Base-by-base conservation (phyloP, 768 basidiomycete species). In the Sporobolomyces roseus region DNA sequence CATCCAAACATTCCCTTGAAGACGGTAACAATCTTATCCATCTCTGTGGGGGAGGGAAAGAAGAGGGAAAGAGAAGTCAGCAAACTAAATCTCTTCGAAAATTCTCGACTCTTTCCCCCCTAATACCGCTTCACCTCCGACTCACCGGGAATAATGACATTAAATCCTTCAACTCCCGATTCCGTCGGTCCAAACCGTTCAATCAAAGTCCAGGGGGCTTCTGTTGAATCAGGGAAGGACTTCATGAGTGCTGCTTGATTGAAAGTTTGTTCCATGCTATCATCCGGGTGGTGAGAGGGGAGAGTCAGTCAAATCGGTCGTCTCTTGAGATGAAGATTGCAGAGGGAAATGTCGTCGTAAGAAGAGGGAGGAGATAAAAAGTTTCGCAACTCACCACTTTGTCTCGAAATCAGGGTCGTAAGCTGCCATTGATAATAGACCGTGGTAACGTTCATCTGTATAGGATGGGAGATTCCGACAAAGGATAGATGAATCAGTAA, bases 21-120 rank as follows among this genome's bases (percentile, higher is more conserved):
- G 27, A 75, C 75, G 32, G 75, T 72, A 2, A 76, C 75, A 49
- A 75, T 65, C 70, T 76, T 68, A 66, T 68, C 69, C 69, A 73
- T 75, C 61, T 73, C 68, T 68, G 55, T 45, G 1, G 36, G 13
- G 8, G 2, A 27, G 0, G 10, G 50, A 10, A 36, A 16, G 23
- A 54, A 33, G 17, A 33, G 35, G 21, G 38, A 41, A 41, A 41
- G 38, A 41, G 17, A 17, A 41, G 17, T 41, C 38, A 41, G 38
- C 17, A 9, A 41, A 41, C 38, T 9, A 41, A n/a, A n/a, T n/a
- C n/a, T n/a, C n/a, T n/a, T n/a, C n/a, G n/a, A n/a, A n/a, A n/a
- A n/a, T n/a, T n/a, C n/a, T n/a, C n/a, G n/a, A n/a, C n/a, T 41
- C 9, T 41, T 46, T 46, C 45, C 45, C 21, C 23, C 21, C 7